phyloP scores from a whole-genome alignment of 257 asterid species.

The Avicennia marina region DNA sequence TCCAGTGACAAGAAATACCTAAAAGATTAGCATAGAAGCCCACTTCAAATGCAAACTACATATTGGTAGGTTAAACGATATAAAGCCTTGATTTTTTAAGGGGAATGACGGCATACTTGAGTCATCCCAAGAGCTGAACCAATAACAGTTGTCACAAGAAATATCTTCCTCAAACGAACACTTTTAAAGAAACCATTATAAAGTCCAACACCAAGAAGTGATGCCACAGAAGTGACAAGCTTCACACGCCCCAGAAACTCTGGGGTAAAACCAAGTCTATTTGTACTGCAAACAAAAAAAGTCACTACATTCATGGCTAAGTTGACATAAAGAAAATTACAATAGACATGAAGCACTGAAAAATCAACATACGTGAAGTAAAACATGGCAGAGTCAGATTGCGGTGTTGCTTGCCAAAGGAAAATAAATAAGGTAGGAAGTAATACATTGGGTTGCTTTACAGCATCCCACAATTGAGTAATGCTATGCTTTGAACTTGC shows the following conservation, averaged over 20 bases:
- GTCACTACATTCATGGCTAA: conserved; percentile 12
- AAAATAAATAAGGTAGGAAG: conserved; percentile 93
- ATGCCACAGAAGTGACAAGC: conserved; percentile 87
- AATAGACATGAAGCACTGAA: not conserved
- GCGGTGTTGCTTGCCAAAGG: conserved; percentile 97
- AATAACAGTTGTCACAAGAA: conserved; percentile 60
- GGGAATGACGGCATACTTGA: conserved; percentile 44
- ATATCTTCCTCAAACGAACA: conserved; percentile 76
- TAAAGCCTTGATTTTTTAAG: conserved; percentile 6
- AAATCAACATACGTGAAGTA: conserved; percentile 76
- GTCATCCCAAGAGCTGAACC: conserved; percentile 93
- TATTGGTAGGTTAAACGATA: not conserved
- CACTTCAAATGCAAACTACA: conserved; percentile 14
- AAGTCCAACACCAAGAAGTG: conserved; percentile 86
- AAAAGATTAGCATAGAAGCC: conserved; percentile 14
- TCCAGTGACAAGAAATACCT: conserved; percentile 92
- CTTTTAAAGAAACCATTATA: conserved; percentile 82
- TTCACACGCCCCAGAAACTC: conserved; percentile 99
- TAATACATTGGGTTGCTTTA: conserved; percentile 73
- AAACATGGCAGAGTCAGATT: conserved; percentile 97
- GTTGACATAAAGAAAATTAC: not conserved
- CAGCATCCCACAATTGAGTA: conserved; percentile 63
- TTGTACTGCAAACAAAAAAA: conserved; percentile 55
- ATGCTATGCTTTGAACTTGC: conserved; percentile 51
- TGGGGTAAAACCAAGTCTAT: conserved; percentile 85